Conservation (phyloP, 495 filamentous ascomycete genomes). For the Monascus purpureus region DNA sequence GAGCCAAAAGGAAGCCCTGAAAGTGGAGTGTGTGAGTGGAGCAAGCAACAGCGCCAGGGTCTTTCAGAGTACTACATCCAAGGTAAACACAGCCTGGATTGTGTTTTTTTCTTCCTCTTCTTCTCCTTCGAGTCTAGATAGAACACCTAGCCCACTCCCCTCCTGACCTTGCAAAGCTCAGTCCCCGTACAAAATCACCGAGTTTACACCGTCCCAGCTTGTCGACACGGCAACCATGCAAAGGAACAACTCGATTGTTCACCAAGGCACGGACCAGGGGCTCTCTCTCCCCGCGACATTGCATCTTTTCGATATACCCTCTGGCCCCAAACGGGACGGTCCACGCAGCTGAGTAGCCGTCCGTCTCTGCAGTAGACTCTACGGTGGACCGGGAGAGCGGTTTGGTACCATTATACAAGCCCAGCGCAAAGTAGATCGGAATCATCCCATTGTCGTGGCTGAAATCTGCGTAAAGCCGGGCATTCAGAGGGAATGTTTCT, state of each 20-base stretch:
- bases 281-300: conserved; percentile 33
- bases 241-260: conserved; percentile 64
- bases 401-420: conserved; percentile 50
- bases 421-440: conserved; percentile 55
- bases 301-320: conserved; percentile 76
- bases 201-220: conserved; percentile 50
- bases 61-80: too few species aligned
- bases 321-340: conserved; percentile 67
- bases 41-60: too few species aligned
- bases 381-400: conserved; percentile 34
- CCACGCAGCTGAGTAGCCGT: conserved; percentile 57
- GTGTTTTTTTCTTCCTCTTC: too few species aligned
- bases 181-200: conserved; percentile 49
- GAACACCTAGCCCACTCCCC: conserved; percentile 65
- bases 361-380: conserved; percentile 24
- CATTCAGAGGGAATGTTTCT: conserved; percentile 53
- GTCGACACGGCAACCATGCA: conserved; percentile 56
- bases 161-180: conserved; percentile 53
- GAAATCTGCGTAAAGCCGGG: conserved; percentile 66
- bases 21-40: too few species aligned
- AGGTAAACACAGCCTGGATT: too few species aligned
- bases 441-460: conserved; percentile 79
- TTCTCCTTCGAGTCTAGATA: conserved; percentile 13
- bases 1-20: too few species aligned
- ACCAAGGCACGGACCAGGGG: conserved; percentile 64